Base-by-base conservation (phyloP, 768 basidiomycete species). In the Phlegmacium glaucopus region DNA sequence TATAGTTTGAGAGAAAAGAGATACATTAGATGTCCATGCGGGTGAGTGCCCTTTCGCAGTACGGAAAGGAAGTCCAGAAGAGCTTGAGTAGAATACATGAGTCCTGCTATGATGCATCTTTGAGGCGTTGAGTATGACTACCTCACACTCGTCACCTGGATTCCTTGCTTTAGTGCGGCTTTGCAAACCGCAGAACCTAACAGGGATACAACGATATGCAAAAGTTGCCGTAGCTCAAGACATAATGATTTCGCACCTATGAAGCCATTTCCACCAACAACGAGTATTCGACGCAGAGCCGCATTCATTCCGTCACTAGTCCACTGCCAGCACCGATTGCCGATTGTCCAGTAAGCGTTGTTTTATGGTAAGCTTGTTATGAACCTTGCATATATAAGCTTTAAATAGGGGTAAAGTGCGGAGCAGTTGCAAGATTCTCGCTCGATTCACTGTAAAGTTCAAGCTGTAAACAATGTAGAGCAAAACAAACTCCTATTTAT, bases 211-310 rank as follows among this genome's bases (percentile, higher is more conserved):
- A 30, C 42, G 50, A 39, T 38, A 13, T 48, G 39, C 42, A 39
- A 27, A 39, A 15, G 27, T 47, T 46, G 45, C 11, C 25, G 30
- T 38, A 47, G 39, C 30, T 43, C 36, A 40, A 41, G n/a, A 32
- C 11, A 18, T 27, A 17, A 37, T 37, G n/a, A n/a, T n/a, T n/a
- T 44, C 49, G 18, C 54, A 89, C 94, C 95, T 59, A 99, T 83
- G 72, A 96, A 98, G 5, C 96, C 96, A 71, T 96, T 96, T 38
- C 96, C 96, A n/a, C 96, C 96, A 1, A 98, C 80, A 35, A 99
- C 92, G n/a, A 97, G 81, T 30, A 97, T 77, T 59, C 75, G 86
- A 45, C 72, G 78, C 44, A 73, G 47, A 17, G 73, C 49, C 28
- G 63, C 46, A 48, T 57, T 67, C 71, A 71, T 72, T 37, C 48